These are phyloP conservation scores for Seminavis robusta DNA, from an alignment of 108 stramenopile species.

Conservation along the genomic window DNA sequence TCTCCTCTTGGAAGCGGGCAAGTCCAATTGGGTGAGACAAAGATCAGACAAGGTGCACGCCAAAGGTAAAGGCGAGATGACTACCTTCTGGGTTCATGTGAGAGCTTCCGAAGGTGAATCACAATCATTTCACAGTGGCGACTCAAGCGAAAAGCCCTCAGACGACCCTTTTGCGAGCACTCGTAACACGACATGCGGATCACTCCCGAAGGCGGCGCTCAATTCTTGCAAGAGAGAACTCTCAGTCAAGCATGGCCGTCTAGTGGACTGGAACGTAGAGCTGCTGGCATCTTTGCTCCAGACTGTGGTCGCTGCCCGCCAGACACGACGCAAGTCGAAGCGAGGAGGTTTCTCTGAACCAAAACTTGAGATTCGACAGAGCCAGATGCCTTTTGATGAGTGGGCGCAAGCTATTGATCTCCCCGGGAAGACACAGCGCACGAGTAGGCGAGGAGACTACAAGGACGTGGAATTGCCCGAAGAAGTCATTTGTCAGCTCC, in stretches of 20 bases:
- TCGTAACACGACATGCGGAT: no score
- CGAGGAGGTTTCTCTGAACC: no score
- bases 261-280: constrained; percentile 27
- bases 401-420: constrained; percentile 15
- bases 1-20: constrained; percentile 21
- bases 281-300: constrained; percentile 6
- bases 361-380: no score
- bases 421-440: constrained; percentile 1
- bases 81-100: constrained; percentile 33
- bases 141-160: no score
- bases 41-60: constrained; percentile 18
- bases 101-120: no score
- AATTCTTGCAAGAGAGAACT: no score
- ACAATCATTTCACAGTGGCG: no score
- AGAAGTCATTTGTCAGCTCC: constrained; percentile 11
- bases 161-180: no score
- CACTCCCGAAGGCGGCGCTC: no score
- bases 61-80: constrained; percentile 22
- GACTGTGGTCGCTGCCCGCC: constrained; percentile 13
- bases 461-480: constrained; percentile 5
- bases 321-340: not conserved
- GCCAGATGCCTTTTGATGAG: constrained; percentile 20
- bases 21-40: constrained; percentile 18
- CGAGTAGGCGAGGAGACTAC: no score
- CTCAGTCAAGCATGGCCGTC: constrained; percentile 8